Evolutionary conservation across 495 filamentous ascomycete species (phyloP).

Genomic region (Podospora anserina): DNA sequence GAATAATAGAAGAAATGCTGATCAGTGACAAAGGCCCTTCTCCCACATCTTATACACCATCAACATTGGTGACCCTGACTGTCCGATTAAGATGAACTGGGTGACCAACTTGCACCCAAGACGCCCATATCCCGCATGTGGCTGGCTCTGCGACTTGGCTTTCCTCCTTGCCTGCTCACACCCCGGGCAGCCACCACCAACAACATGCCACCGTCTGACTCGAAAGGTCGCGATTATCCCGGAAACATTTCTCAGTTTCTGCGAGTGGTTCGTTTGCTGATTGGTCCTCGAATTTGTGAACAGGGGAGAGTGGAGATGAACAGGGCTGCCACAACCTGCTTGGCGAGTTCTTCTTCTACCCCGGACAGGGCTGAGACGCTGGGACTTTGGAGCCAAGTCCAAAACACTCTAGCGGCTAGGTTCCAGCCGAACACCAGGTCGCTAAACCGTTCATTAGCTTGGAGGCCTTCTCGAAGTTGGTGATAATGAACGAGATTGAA

Average conservation of each 20-base stretch:
- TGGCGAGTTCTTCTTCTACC: not conserved
- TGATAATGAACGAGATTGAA: not conserved
- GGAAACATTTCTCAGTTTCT: not conserved
- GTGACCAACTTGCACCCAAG: conserved; percentile 1
- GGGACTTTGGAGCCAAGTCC: not conserved
- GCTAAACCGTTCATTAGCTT: not conserved
- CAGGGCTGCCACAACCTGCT: too few relatives aligned
- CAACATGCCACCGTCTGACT: not conserved
- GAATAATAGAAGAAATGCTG: not conserved
- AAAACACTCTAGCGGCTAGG: not conserved
- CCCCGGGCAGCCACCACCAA: not conserved
- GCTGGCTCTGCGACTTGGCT: conserved; percentile 6
- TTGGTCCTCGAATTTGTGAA: not conserved
- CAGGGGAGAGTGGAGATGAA: not conserved
- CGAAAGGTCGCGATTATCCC: not conserved
- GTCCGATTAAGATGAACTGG: not conserved
- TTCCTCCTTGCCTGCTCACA: not conserved
- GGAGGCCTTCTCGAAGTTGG: not conserved
- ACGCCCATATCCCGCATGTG: conserved; percentile 4
- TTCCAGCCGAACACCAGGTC: not conserved
- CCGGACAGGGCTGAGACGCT: conserved; percentile 10
- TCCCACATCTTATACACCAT: not conserved
- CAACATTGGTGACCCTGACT: not conserved
- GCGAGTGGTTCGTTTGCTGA: not conserved
- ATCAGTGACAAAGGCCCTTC: not conserved